phyloP scores from a whole-genome alignment of 768 basidiomycete species.

The Peribolospora kevripleyi region DNA sequence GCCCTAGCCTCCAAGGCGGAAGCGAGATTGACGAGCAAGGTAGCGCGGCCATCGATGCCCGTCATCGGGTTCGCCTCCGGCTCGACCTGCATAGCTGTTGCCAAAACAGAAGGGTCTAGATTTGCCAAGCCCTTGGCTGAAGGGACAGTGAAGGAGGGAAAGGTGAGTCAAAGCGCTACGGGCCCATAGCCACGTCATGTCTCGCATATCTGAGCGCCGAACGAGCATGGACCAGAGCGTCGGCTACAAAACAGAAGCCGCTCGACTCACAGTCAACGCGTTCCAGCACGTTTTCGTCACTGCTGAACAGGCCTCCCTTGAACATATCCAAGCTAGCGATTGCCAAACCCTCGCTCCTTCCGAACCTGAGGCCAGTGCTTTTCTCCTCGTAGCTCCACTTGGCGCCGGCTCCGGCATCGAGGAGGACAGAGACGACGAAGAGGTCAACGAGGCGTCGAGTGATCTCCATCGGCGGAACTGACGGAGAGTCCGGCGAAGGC shows the following conservation, averaged over 20 bases:
- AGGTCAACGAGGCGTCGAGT: constrained; percentile 62
- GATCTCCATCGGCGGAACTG: constrained; percentile 22
- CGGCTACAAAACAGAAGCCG: background rate
- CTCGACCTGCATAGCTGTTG: constrained; percentile 53
- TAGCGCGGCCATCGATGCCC: constrained; percentile 63
- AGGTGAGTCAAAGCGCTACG: background rate
- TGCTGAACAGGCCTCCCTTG: constrained; percentile 52
- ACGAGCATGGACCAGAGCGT: background rate
- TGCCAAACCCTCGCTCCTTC: constrained; percentile 46
- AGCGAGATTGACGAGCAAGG: constrained; percentile 47
- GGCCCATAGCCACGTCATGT: background rate
- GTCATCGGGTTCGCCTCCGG: constrained; percentile 52
- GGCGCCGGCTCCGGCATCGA: constrained; percentile 82
- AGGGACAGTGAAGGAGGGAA: background rate
- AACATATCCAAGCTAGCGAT: constrained; percentile 87
- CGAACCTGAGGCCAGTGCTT: constrained; percentile 25
- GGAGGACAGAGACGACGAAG: constrained; percentile 67
- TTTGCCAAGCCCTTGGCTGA: constrained; percentile 44
- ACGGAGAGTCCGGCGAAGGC: too few relatives aligned
- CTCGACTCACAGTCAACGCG: constrained; percentile 51
- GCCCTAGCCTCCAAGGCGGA: constrained; percentile 40
- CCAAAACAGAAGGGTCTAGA: constrained; percentile 36
- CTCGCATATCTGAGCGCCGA: background rate
- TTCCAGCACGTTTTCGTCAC: constrained; percentile 33
- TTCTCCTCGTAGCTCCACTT: constrained; percentile 52